Percentiles rank a stretch among this genome's conserved stretches.
These are phyloP conservation scores for Dioszegia crocea DNA, from an alignment of 768 basidiomycete species.

Conservation along the genomic window DNA sequence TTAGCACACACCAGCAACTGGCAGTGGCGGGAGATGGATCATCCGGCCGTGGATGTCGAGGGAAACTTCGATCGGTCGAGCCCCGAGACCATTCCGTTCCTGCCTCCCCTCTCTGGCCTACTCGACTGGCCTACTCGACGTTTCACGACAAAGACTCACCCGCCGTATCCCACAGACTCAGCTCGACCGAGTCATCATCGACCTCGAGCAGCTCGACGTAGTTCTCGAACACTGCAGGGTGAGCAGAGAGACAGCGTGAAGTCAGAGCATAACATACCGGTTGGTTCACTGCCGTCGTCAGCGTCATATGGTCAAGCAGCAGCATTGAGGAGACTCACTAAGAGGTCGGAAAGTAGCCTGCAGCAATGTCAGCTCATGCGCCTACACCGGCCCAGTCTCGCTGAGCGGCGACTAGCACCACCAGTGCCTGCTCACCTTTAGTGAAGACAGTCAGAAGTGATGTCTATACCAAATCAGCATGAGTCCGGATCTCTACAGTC, in stretches of 20 bases:
- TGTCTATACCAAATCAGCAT: slow-evolving; percentile 19
- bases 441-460: slow-evolving; percentile 45
- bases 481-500: background rate
- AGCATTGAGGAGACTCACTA: slow-evolving; percentile 59
- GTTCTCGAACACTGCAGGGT: slow-evolving; percentile 88
- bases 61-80: too few relatives aligned
- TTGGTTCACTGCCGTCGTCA: slow-evolving; percentile 33
- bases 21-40: background rate
- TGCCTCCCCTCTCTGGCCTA: background rate
- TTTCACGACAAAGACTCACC: slow-evolving; percentile 56
- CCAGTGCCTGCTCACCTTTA: slow-evolving; percentile 53
- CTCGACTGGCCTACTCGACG: background rate
- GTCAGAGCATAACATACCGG: slow-evolving; percentile 22
- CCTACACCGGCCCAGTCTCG: background rate
- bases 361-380: background rate
- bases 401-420: slow-evolving; percentile 32
- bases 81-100: too few relatives aligned
- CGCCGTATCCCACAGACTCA: slow-evolving; percentile 96
- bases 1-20: background rate
- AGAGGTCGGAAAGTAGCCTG: slow-evolving; percentile 74
- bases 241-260: background rate
- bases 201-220: slow-evolving; percentile 85
- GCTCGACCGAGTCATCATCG: slow-evolving; percentile 80
- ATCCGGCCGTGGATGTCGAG: too few relatives aligned
- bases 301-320: background rate